Conservation (phyloP, 495 filamentous ascomycete species). For the Lepraria neglecta region DNA sequence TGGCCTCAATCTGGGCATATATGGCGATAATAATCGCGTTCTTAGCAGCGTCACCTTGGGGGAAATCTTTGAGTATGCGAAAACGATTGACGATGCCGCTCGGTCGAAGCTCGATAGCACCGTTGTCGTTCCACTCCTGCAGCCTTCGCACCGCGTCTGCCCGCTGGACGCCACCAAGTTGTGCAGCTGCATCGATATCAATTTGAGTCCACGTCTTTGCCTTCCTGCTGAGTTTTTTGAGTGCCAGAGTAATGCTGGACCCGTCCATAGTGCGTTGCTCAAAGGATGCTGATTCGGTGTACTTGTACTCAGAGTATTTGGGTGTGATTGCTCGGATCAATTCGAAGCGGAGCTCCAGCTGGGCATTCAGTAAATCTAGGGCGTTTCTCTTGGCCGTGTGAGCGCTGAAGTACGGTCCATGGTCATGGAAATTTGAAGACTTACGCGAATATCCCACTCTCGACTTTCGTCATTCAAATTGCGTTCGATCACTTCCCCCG, state of each 20-base stretch:
- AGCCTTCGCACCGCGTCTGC: slow-evolving; percentile 45
- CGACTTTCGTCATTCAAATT: slow-evolving; percentile 37
- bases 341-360: slow-evolving; percentile 49
- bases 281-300: slow-evolving; percentile 33
- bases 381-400: slow-evolving; percentile 29
- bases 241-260: slow-evolving; percentile 33
- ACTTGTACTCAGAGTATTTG: slow-evolving; percentile 49
- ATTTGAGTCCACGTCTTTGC: slow-evolving; percentile 35
- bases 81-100: slow-evolving; percentile 46
- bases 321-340: slow-evolving; percentile 50
- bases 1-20: slow-evolving; percentile 41
- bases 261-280: slow-evolving; percentile 26
- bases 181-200: slow-evolving; percentile 39
- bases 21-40: slow-evolving; percentile 37
- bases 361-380: slow-evolving; percentile 43
- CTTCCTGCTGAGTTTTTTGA: slow-evolving; percentile 32
- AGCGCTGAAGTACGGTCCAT: background rate
- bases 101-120: slow-evolving; percentile 41
- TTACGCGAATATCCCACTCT: slow-evolving; percentile 43
- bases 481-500: slow-evolving; percentile 42
- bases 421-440: background rate
- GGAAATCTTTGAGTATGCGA: slow-evolving; percentile 41
- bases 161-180: slow-evolving; percentile 27
- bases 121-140: slow-evolving; percentile 41
- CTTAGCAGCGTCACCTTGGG: slow-evolving; percentile 35